Base-by-base conservation (phyloP, 2,329 filamentous ascomycete species). In the Laburnicola sp. region DNA sequence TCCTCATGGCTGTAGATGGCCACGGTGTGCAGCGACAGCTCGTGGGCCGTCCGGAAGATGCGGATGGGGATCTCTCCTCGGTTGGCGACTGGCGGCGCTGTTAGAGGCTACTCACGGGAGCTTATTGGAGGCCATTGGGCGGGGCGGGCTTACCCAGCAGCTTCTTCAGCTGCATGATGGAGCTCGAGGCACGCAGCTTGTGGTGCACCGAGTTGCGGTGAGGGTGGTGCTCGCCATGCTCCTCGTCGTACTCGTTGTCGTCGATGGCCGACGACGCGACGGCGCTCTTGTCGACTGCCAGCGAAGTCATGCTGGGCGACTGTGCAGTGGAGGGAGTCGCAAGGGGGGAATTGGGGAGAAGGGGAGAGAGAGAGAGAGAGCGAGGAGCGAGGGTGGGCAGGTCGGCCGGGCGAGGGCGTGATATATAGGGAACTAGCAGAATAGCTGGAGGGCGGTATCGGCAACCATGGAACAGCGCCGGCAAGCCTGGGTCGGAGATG, bases 91-190 rank as follows among this genome's bases (percentile, higher is more conserved):
- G 66, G 32, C 26, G 36, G 43, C 53, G 50, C 51, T 59, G 68
- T 68, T 56, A 70, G 65, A 51, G n/a, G n/a, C n/a, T 51, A 41
- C 55, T 44, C 45, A 9, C 27, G 39, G 56, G 50, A 57, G 62
- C 61, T 53, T 45, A 6, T n/a, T 4, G 25, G 7, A 49, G 45
- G 60, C 56, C 60, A 68, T 63, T 64, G 61, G 37, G 51, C 10
- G 34, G 30, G 16, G 54, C 27, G 42, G 43, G 80, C 85, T 77
- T 74, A 91, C 87, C 87, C 63, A 99, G 81, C 70, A 99, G 88
- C 85, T 99, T 99, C 82, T 95, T 96, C 78, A 97, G 81, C 74
- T 97, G 88, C 93, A 99, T 97, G 75, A 99, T 97, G 72, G 89
- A 93, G 68, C 92, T 97, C 80, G 96, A 97, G 73, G 94, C 94